Evolutionary conservation across 2,329 filamentous ascomycete genomes (phyloP).

Genomic region (Verticillium nonalfalfae): DNA sequence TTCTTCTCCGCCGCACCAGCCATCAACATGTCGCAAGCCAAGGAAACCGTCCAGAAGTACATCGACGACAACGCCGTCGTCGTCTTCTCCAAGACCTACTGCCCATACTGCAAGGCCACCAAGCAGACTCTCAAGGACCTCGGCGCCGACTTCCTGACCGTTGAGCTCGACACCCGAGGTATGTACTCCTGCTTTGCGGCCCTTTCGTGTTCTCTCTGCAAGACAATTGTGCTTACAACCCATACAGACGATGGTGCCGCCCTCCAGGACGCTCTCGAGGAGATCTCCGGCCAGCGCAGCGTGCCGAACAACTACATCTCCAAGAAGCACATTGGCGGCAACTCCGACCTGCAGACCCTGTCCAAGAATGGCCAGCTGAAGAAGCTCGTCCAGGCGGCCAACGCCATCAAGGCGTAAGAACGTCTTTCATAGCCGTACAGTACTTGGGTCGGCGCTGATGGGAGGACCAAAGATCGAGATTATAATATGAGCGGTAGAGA

Average conservation of each 20-base stretch:
- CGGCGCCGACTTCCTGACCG: conserved; percentile 64
- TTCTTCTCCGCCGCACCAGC: conserved; percentile 62
- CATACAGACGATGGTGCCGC: conserved; percentile 68
- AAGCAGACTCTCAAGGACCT: conserved; percentile 68
- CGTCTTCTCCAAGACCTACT: conserved; percentile 96
- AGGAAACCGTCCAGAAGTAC: conserved; percentile 75
- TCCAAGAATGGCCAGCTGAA: conserved; percentile 36
- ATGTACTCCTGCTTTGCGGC: conserved; percentile 28
- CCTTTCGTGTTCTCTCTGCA: not conserved
- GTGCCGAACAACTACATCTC: conserved; percentile 95
- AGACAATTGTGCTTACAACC: conserved; percentile 11
- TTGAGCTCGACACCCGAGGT: conserved; percentile 86
- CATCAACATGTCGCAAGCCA: conserved; percentile 73
- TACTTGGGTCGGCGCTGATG: not conserved
- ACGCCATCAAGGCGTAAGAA: conserved; percentile 34
- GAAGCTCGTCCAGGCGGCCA: conserved; percentile 32
- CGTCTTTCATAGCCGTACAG: not conserved
- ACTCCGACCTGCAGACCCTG: conserved; percentile 72
- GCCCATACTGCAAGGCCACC: conserved; percentile 80
- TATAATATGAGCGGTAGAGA: not conserved
- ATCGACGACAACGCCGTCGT: conserved; percentile 88
- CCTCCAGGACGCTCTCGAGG: conserved; percentile 75
- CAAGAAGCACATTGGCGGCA: conserved; percentile 90
- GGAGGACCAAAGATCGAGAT: not conserved
- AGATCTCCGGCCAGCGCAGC: conserved; percentile 77